Percentiles rank a stretch among this genome's conserved stretches.
phyloP scores from a whole-genome alignment of 202 grass and related monocot genomes.

The Setaria viridis region DNA sequence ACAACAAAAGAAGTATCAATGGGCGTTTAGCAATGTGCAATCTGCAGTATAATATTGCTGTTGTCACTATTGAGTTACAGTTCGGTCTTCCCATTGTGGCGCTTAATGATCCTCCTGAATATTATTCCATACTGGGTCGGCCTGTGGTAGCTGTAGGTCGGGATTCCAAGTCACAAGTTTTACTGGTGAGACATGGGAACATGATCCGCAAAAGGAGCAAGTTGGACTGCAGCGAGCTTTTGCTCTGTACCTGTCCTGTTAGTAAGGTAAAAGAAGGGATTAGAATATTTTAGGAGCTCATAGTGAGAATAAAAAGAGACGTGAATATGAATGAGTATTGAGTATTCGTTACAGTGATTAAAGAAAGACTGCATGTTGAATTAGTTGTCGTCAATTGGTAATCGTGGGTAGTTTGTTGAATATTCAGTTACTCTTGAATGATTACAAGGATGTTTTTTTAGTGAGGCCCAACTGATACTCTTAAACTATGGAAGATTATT shows the following conservation, averaged over 20 bases:
- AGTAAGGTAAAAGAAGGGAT: constrained; percentile 14
- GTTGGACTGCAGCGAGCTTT: constrained; percentile 34
- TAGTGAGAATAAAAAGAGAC: neutral
- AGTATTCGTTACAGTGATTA: neutral
- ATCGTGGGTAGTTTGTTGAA: no score
- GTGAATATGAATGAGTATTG: neutral
- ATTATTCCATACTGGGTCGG: neutral
- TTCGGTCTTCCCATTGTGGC: neutral
- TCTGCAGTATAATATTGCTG: neutral
- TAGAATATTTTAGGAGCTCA: neutral
- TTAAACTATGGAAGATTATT: no score
- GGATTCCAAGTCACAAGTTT: constrained; percentile 11
- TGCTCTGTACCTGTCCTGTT: constrained; percentile 14
- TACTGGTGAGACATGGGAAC: constrained; percentile 16
- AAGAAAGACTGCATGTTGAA: neutral
- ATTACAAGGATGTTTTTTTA: no score
- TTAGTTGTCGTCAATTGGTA: no score
- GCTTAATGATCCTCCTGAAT: neutral
- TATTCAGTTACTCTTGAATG: no score
- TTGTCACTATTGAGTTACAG: neutral
- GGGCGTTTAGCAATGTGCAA: neutral
- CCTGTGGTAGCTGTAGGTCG: constrained; percentile 26
- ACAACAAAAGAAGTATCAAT: neutral
- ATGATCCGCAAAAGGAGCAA: constrained; percentile 18
- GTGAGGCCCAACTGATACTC: no score